Base-by-base conservation (phyloP, 2,329 filamentous ascomycete genomes). In the Alternaria dauci region DNA sequence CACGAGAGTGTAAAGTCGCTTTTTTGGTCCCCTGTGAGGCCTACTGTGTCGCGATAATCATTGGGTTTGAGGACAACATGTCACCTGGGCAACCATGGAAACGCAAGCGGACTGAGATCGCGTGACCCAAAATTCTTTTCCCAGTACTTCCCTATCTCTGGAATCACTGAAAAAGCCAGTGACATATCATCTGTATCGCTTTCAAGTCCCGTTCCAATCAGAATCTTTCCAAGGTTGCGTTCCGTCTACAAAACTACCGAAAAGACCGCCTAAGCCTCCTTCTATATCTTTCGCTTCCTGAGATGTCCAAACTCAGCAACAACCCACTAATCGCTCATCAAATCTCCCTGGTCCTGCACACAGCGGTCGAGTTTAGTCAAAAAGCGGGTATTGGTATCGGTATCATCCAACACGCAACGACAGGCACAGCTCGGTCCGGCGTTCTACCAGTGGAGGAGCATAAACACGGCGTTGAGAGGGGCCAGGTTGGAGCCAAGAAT, bases 381-480 rank as follows among this genome's bases (percentile, higher is more conserved):
- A 55, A 34, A 8, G 18, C 51, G 41, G 62, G 62, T 38, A 41
- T 62, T 43, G 62, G 62, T 36, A 59, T 64, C 44, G 52, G 62
- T 44, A 65, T 62, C 52, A 55, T 57, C 44, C 54, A 61, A 59
- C 36, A 55, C 52, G 54, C 61, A 25, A 16, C 47, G 28, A 61
- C 42, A 64, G 42, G 34, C 52, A 30, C 55, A 59, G 44, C 61
- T 18, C n/a, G 32, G 52, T 26, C 36, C 43, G 34, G 18, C 52
- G 56, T 38, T 38, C 28, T 64, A 60, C 55, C 39, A 48, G 46
- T 25, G 9, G 44, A 54, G 47, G 38, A 64, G 46, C 58, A 46
- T 9, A 61, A 59, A 48, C 39, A 61, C 54, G 46, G 55, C 52
- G 47, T 58, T 28, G 30, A 62, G 52, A 48, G 55, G 42, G 36